These are phyloP conservation scores for Mesotaenium endlicherianum DNA, from an alignment of 139 green algal species.

Conservation along the genomic window DNA sequence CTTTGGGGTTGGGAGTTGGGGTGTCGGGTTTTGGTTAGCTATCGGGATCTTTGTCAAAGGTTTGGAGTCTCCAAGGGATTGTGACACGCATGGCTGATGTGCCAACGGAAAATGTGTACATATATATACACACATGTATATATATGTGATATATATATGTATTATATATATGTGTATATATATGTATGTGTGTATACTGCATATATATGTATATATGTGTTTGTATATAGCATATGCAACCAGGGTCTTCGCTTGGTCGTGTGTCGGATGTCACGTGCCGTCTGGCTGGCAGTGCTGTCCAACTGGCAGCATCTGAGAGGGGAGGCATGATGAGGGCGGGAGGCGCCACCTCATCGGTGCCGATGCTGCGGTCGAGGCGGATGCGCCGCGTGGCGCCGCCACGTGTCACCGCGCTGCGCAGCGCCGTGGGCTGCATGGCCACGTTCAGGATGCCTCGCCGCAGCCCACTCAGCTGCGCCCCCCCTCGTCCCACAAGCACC, in stretches of 20 bases:
- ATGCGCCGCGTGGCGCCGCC: slow-evolving; percentile 8
- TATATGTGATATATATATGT: too few species aligned
- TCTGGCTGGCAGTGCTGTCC: neutral
- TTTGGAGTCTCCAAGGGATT: too few species aligned
- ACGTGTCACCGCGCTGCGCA: slow-evolving; percentile 1
- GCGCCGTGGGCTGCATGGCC: neutral
- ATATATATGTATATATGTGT: too few species aligned
- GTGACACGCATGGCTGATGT: too few species aligned
- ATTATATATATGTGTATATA: too few species aligned
- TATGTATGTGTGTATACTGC: too few species aligned
- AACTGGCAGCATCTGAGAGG: too few species aligned
- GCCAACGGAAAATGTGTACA: too few species aligned
- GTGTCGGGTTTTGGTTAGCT: too few species aligned
- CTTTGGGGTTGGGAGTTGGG: too few species aligned
- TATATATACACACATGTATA: neutral
- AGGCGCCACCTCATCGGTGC: slow-evolving; percentile 37
- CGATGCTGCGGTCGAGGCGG: slow-evolving; percentile 29
- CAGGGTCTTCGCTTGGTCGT: neutral
- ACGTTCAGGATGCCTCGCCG: slow-evolving; percentile 29
- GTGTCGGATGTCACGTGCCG: neutral
- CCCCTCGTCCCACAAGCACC: too few species aligned
- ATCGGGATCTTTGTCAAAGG: too few species aligned
- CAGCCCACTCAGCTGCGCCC: slow-evolving; percentile 36
- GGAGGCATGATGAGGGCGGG: neutral
- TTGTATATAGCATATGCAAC: neutral